Evolutionary conservation across 1,284 basidiomycete genomes (phyloP).

Genomic region (Meira miltonrushii): DNA sequence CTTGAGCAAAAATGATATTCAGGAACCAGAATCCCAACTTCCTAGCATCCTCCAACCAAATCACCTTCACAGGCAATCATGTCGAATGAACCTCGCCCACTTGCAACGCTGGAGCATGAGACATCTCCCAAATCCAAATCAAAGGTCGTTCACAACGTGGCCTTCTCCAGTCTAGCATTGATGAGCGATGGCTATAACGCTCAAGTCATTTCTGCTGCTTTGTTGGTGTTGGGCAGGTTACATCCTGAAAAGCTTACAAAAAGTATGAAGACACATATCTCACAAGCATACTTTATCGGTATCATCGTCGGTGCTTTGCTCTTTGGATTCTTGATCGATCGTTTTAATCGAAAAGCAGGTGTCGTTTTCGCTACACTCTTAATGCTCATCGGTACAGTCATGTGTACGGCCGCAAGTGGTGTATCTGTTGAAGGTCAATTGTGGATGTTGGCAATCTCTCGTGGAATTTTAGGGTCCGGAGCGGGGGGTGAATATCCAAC

Average conservation of each 20-base stretch:
- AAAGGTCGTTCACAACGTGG: too few relatives aligned
- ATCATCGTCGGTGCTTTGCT: slow-evolving; percentile 14
- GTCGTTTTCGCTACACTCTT: slow-evolving; percentile 36
- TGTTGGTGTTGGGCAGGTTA: slow-evolving; percentile 13
- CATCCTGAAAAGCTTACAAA: slow-evolving; percentile 14
- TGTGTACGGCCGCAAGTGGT: slow-evolving; percentile 27
- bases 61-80: too few relatives aligned
- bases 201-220: slow-evolving; percentile 24
- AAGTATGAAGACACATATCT: slow-evolving; percentile 36
- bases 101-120: too few relatives aligned
- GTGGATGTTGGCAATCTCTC: slow-evolving; percentile 15
- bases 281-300: slow-evolving; percentile 21
- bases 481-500: slow-evolving; percentile 18
- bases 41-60: too few relatives aligned
- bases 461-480: slow-evolving; percentile 15
- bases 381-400: slow-evolving; percentile 35
- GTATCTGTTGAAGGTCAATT: slow-evolving; percentile 9
- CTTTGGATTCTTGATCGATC: slow-evolving; percentile 35
- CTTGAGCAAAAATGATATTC: too few relatives aligned
- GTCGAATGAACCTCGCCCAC: too few relatives aligned
- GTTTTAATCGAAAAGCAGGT: slow-evolving; percentile 34
- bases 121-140: too few relatives aligned
- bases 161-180: background rate
- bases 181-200: slow-evolving; percentile 43
- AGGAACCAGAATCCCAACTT: too few relatives aligned